Evolutionary conservation across 352 stramenopile species (phyloP), one percentile per base, ranked within the genome.

Genomic region (Pythium aristosporum): DNA sequence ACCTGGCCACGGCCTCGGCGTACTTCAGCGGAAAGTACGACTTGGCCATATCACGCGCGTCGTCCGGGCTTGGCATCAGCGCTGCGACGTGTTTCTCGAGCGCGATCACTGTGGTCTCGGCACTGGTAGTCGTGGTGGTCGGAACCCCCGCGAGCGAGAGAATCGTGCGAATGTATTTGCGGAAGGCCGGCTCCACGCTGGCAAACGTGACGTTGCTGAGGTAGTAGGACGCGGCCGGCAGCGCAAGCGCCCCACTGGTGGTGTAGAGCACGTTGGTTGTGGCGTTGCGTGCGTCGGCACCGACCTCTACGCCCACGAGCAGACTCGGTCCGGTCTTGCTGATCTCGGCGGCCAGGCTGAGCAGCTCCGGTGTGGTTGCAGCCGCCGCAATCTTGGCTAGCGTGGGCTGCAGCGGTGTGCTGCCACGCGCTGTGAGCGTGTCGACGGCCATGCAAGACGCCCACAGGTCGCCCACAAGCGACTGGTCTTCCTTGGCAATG

Each of bases 171-270:
- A 75, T 74, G 63, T 84, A 87, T 21, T 44, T 28, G 44, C 69
- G 68, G 41, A 76, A 67, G 18, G 72, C 65, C 15, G 56, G 60
- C 60, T 84, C 77, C 12, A 82, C 46, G 42, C 65, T 53, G 4
- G 46, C 25, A 13, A 80, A 79, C 2, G 71, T 68, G 16, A 67
- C 49, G 18, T 67, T 59, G 50, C 97, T 82, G 53, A 93, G 86
- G 50, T 98, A 94, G 67, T 98, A 98, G 64, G 96, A 92, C 43
- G 81, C 71, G 64, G 95, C 88, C 2, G 89, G 85, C 18, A 98
- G 69, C 32, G 72, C 80, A 13, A 61, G 55, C 6, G 89, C 73
- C 8, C 60, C 77, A 62, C 91, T 74, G 30, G 59, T 73, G 9
- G 97, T 64, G 68, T 96, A 86, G 3, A 89, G 61, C 12, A 96